These are phyloP conservation scores for Coffea eugenioides DNA, from an alignment of 257 asterid genomes.

Conservation along the genomic window DNA sequence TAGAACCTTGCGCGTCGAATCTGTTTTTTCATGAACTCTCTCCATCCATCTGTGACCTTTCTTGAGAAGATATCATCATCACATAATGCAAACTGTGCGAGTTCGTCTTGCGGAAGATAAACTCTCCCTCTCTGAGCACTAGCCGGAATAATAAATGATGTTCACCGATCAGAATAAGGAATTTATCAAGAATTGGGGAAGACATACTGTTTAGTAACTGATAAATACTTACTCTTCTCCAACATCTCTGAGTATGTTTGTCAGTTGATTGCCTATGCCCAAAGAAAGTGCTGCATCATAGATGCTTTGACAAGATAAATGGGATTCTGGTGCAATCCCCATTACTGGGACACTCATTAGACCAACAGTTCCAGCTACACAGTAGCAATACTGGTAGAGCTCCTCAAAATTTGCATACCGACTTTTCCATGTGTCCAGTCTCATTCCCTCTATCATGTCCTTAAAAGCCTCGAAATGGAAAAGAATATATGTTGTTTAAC, in stretches of 20 bases:
- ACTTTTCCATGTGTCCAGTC: slow-evolving; percentile 70
- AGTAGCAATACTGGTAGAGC: slow-evolving; percentile 67
- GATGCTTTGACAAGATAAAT: slow-evolving; percentile 44
- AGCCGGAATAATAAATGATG: slow-evolving; percentile 26
- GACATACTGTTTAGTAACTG: not conserved
- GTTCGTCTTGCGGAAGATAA: slow-evolving; percentile 87
- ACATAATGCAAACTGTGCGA: slow-evolving; percentile 50
- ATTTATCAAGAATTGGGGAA: not conserved
- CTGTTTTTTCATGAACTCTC: slow-evolving; percentile 77
- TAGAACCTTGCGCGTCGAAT: slow-evolving; percentile 71
- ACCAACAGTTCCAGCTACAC: slow-evolving; percentile 85
- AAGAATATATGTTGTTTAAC: not conserved
- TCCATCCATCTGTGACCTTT: slow-evolving; percentile 61
- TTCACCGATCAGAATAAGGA: not conserved
- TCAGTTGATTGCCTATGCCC: slow-evolving; percentile 78
- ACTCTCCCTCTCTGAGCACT: slow-evolving; percentile 80
- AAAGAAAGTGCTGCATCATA: slow-evolving; percentile 60
- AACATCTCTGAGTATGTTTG: slow-evolving; percentile 79
- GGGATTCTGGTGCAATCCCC: slow-evolving; percentile 79
- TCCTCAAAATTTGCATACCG: slow-evolving; percentile 62
- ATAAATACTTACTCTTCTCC: slow-evolving; percentile 68
- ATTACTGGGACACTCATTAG: slow-evolving; percentile 83
- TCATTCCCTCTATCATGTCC: slow-evolving; percentile 92
- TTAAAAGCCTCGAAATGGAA: slow-evolving; percentile 54
- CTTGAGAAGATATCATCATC: slow-evolving; percentile 65